Conservation (phyloP, 306 rosid genomes). For the Acacia confusa region DNA sequence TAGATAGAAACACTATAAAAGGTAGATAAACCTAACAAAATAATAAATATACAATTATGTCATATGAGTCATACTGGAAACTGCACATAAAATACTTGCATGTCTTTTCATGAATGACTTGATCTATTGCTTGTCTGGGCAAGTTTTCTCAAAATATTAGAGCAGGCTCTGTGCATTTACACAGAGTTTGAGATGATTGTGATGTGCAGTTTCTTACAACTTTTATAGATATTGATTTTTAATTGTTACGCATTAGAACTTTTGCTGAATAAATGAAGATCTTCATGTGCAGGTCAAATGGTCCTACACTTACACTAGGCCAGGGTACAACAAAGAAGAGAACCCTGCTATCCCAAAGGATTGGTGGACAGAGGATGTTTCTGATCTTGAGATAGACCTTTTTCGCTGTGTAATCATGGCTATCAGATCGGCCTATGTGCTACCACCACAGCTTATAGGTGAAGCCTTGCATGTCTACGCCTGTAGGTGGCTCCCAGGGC, state of each 20-base stretch:
- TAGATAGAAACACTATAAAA: not conserved
- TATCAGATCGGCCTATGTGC: conserved; percentile 63
- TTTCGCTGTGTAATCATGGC: conserved; percentile 76
- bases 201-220: not conserved
- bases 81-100: not conserved
- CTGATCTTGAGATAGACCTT: conserved; percentile 84
- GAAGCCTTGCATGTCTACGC: conserved; percentile 96
- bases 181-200: not conserved
- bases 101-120: not conserved
- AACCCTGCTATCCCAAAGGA: conserved; percentile 84
- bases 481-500: conserved; percentile 69
- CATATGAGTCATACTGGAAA: not conserved
- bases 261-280: conserved; percentile 28
- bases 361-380: conserved; percentile 98
- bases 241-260: not conserved
- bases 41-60: not conserved
- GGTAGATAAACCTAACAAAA: not conserved
- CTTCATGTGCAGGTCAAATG: conserved; percentile 67
- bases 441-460: conserved; percentile 85
- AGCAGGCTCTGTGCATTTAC: not conserved
- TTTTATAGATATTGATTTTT: not conserved
- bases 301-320: conserved; percentile 98
- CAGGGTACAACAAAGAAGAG: conserved; percentile 68
- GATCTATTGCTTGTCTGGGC: not conserved
- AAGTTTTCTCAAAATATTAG: not conserved